A percentile compares a stretch with the other conserved stretches of the same genome.
Conservation (phyloP, 2,329 filamentous ascomycete genomes). For the Beauveria varroae region DNA sequence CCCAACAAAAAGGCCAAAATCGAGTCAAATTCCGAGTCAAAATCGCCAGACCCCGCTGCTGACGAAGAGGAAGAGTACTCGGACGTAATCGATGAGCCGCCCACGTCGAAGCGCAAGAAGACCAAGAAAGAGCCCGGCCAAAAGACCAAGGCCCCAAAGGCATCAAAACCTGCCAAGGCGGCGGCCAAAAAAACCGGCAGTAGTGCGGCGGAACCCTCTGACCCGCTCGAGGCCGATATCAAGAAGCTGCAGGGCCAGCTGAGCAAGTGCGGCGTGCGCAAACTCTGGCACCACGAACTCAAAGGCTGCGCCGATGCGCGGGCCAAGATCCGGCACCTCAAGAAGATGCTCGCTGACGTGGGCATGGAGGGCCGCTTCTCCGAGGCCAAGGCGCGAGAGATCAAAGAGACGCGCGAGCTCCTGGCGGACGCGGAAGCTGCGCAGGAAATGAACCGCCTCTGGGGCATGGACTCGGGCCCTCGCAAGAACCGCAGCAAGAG, state of each 20-base stretch:
- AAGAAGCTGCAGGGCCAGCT: slow-evolving; percentile 84
- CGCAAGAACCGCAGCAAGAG: slow-evolving; percentile 34
- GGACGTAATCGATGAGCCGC: slow-evolving; percentile 65
- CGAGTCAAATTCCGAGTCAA: slow-evolving; percentile 1
- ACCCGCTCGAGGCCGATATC: slow-evolving; percentile 70
- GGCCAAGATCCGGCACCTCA: slow-evolving; percentile 78
- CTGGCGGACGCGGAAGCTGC: slow-evolving; percentile 78
- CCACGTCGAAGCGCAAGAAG: slow-evolving; percentile 51
- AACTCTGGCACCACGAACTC: slow-evolving; percentile 83
- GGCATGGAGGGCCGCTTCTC: slow-evolving; percentile 90
- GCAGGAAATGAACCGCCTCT: slow-evolving; percentile 69
- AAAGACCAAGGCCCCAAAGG: slow-evolving; percentile 17
- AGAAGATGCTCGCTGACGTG: slow-evolving; percentile 65
- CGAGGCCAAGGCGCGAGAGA: slow-evolving; percentile 72
- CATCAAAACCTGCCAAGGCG: slow-evolving; percentile 24
- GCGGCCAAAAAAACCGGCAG: slow-evolving; percentile 33
- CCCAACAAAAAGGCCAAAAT: slow-evolving; percentile 2
- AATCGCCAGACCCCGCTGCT: slow-evolving; percentile 14
- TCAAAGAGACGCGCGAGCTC: slow-evolving; percentile 81
- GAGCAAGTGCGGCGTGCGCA: slow-evolving; percentile 83
- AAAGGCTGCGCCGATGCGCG: slow-evolving; percentile 65
- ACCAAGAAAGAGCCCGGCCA: slow-evolving; percentile 23
- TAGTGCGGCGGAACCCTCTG: slow-evolving; percentile 26
- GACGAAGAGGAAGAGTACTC: slow-evolving; percentile 33
- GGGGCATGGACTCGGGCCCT: slow-evolving; percentile 51